These are phyloP conservation scores for Cryphonectria japonica DNA, from an alignment of 2,329 filamentous ascomycete species.

Conservation along the genomic window DNA sequence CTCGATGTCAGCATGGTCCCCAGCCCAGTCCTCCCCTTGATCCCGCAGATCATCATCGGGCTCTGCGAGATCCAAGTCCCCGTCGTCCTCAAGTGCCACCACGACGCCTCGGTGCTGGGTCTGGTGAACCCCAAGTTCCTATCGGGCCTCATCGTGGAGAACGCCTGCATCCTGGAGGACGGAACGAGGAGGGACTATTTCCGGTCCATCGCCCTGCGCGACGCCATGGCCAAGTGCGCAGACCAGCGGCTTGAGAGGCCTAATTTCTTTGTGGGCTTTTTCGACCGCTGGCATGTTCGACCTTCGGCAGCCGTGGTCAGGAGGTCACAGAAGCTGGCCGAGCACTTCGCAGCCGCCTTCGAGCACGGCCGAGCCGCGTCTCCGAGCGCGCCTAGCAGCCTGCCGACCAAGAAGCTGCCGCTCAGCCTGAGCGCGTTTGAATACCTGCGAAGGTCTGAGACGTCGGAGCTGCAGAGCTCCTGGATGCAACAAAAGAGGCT, in stretches of 20 bases:
- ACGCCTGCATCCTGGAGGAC: constrained; percentile 45
- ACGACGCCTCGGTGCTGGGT: constrained; percentile 31
- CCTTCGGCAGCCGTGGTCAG: constrained; percentile 41
- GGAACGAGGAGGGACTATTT: constrained; percentile 50
- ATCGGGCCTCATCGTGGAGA: constrained; percentile 46
- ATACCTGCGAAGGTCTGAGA: constrained; percentile 39
- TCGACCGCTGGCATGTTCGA: constrained; percentile 40
- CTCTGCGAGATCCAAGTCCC: constrained; percentile 29
- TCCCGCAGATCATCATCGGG: constrained; percentile 25
- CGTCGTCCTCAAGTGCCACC: constrained; percentile 33
- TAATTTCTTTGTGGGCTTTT: constrained; percentile 43
- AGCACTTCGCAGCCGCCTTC: constrained; percentile 42
- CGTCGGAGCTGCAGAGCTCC: constrained; percentile 38
- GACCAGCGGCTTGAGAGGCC: constrained; percentile 38
- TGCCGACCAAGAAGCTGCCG: constrained; percentile 23
- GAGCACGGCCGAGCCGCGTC: constrained; percentile 37
- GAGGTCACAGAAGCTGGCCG: constrained; percentile 42
- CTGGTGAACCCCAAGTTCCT: constrained; percentile 39
- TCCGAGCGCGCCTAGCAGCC: constrained; percentile 6
- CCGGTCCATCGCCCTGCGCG: constrained; percentile 42
- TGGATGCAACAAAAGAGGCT: constrained; percentile 37
- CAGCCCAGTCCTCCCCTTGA: constrained; percentile 4
- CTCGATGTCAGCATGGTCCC: constrained; percentile 23
- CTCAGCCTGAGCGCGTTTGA: constrained; percentile 41
- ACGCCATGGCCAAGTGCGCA: constrained; percentile 36